phyloP scores from a whole-genome alignment of 208 protist genomes.

The Balamuthia mandrillaris region DNA sequence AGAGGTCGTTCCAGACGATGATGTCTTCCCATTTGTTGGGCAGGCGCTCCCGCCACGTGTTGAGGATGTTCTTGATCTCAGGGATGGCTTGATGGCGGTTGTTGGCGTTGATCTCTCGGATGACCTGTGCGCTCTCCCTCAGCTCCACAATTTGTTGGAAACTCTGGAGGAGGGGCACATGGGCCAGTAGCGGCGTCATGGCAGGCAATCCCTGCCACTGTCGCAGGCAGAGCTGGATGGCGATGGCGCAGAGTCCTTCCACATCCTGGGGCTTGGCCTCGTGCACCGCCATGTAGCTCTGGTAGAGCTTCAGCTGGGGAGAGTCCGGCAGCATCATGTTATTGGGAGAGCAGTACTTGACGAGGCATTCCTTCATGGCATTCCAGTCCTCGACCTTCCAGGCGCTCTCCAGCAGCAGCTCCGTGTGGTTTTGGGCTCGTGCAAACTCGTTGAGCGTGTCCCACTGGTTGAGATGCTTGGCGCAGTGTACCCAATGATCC shows the following conservation, averaged over 20 bases:
- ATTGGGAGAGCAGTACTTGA: background rate
- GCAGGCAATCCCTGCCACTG: conserved; percentile 48
- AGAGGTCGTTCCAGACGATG: conserved; percentile 58
- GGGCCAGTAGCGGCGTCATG: conserved; percentile 1
- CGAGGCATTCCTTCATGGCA: background rate
- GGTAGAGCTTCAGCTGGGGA: conserved; percentile 34
- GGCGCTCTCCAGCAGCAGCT: background rate
- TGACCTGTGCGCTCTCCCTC: conserved; percentile 51
- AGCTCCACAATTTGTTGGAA: conserved; percentile 63
- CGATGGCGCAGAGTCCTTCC: conserved; percentile 37
- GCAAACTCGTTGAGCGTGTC: conserved; percentile 23
- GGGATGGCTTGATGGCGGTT: conserved; percentile 40
- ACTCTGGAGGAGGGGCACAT: conserved; percentile 50
- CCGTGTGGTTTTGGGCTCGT: background rate
- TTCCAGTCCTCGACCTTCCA: conserved; percentile 35
- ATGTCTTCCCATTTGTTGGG: conserved; percentile 62
- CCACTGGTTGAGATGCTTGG: conserved; percentile 8
- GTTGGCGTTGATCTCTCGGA: conserved; percentile 38
- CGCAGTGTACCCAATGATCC: conserved; percentile 26
- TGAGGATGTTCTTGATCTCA: conserved; percentile 53
- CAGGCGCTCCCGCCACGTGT: conserved; percentile 57
- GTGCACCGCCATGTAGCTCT: conserved; percentile 54
- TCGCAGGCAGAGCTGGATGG: conserved; percentile 27
- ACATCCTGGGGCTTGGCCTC: conserved; percentile 45
- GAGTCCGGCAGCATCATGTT: background rate